A percentile compares a stretch with the other conserved stretches of the same genome.
These are phyloP conservation scores for Neurospora cerealis DNA, from an alignment of 495 filamentous ascomycete species.

Conservation along the genomic window DNA sequence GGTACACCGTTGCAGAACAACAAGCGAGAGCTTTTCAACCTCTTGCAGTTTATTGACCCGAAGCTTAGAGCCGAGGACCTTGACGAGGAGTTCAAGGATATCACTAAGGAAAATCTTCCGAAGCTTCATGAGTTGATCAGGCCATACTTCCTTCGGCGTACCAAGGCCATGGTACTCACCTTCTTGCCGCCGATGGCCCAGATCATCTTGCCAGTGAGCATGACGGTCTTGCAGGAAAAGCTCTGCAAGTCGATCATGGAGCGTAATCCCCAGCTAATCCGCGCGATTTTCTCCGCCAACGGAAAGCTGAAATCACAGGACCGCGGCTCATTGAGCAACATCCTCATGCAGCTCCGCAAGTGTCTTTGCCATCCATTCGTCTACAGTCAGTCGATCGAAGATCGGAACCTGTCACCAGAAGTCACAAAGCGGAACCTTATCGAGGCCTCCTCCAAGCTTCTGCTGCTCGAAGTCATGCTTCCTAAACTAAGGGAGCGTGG, in stretches of 20 bases:
- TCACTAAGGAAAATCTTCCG: constrained; percentile 71
- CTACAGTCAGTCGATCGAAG: constrained; percentile 83
- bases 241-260: constrained; percentile 89
- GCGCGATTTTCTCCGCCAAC: constrained; percentile 59
- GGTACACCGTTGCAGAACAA: constrained; percentile 95
- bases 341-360: constrained; percentile 90
- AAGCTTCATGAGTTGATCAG: constrained; percentile 77
- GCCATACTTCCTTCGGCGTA: constrained; percentile 61
- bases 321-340: constrained; percentile 75
- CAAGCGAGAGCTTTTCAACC: constrained; percentile 84
- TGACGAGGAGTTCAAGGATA: constrained; percentile 61
- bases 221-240: constrained; percentile 87
- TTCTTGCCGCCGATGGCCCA: constrained; percentile 89
- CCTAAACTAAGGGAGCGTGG: constrained; percentile 83
- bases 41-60: constrained; percentile 82
- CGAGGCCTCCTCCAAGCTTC: constrained; percentile 84
- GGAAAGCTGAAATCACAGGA: constrained; percentile 58
- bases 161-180: constrained; percentile 79
- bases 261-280: constrained; percentile 81
- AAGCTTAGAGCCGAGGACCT: constrained; percentile 55
- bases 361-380: constrained; percentile 94
- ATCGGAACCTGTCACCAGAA: constrained; percentile 44
- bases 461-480: constrained; percentile 78
- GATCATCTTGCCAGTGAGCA: constrained; percentile 86
- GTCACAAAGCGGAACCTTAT: constrained; percentile 68